phyloP scores from a whole-genome alignment of 1,284 basidiomycete species.

The Ceratobasidium sp. region DNA sequence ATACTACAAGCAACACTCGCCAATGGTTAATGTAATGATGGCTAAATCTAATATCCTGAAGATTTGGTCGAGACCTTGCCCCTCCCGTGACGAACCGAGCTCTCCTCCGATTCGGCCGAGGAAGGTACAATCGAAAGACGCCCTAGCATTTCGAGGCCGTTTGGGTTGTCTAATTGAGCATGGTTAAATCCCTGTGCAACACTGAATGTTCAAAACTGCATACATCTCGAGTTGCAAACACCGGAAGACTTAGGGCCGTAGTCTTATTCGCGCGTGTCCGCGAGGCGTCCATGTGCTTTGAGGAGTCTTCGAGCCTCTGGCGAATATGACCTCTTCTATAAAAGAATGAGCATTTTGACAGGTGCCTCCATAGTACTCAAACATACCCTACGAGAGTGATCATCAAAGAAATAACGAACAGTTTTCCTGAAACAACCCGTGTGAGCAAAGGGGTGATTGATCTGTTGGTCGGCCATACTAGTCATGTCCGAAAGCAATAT shows the following conservation, averaged over 20 bases:
- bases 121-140: too few species aligned
- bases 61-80: too few species aligned
- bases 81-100: too few species aligned
- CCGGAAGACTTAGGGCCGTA: not conserved
- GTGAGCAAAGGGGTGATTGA: not conserved
- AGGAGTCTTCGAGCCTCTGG: not conserved
- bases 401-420: conserved; percentile 23
- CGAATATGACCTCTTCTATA: not conserved
- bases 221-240: not conserved
- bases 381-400: conserved; percentile 3
- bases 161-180: too few species aligned
- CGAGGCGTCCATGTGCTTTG: not conserved
- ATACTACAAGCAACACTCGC: too few species aligned
- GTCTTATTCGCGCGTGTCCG: not conserved
- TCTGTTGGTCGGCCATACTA: not conserved
- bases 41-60: too few species aligned
- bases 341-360: not conserved
- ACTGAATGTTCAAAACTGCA: too few species aligned
- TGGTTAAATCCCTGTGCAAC: too few species aligned
- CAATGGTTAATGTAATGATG: too few species aligned
- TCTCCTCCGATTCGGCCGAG: too few species aligned
- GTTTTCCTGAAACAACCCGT: conserved; percentile 1
- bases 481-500: not conserved
- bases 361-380: not conserved
- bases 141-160: too few species aligned